Base-by-base conservation (phyloP, 2,329 filamentous ascomycete species). In the Leptographium wingfieldii region DNA sequence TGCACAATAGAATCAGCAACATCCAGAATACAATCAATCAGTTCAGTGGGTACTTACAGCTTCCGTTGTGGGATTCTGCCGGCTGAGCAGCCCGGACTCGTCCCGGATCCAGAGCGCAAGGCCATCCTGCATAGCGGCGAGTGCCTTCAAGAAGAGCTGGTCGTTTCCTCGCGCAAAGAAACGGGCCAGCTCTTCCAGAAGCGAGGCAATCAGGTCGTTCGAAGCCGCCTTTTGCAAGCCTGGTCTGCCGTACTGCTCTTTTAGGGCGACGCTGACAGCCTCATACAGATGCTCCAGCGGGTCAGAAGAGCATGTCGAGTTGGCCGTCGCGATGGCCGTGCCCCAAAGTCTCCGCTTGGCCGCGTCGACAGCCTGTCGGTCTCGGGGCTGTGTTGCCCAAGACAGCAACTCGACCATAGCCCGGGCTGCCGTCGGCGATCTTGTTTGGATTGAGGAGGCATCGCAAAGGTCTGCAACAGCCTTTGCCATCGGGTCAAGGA, bases 401-500 rank as follows among this genome's bases (percentile, higher is more conserved):
- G 73, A 71, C 7, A 83, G 68, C 2, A 83, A 67, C 54, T 74
- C 73, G n/a, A 72, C 69, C 1, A 73, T 66, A 11, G 72, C 73
- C 27, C 68, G 68, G 14, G 77, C 63, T 0, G 68, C 64, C 25
- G 68, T 73, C 5, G 67, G 33, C 3, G 66, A 59, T 22, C 22
- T 22, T 22, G 22, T 22, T 22, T 22, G 22, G 22, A 61, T 22
- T 22, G 64, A 58, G 38, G 68, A 62, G 27, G 63, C 61, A 31
- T 67, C 57, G 1, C 69, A 65, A 63, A 65, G 72, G 59, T 77
- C 76, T 46, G 75, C 66, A 5, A 87, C 65, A 1, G 71, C 67
- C 65, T 81, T 85, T 0, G 88, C 82, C 3, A 94, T 67, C 1
- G 86, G 87, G 62, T 95, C 90, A 48, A 92, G 75, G 1, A 90